Conservation (phyloP, 2,329 filamentous ascomycete species). For the Cryphonectria nitschkei region DNA sequence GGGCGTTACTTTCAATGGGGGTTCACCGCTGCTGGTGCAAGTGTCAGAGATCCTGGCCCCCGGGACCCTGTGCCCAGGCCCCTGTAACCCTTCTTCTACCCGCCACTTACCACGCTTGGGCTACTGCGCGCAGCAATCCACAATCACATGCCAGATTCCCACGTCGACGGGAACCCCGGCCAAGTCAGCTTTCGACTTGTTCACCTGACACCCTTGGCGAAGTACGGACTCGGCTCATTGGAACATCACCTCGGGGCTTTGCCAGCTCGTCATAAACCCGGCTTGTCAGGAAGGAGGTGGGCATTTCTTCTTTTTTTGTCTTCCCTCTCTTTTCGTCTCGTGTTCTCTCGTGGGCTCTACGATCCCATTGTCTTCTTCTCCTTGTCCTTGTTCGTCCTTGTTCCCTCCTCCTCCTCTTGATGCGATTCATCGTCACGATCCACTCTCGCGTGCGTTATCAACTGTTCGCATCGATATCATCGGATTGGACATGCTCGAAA, state of each 20-base stretch:
- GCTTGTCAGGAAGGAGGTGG: background rate
- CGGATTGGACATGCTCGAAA: background rate
- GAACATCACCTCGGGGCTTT: background rate
- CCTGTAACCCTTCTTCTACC: background rate
- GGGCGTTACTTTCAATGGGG: background rate
- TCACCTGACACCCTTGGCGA: slow-evolving; percentile 14
- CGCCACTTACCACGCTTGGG: background rate
- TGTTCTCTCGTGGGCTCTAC: background rate
- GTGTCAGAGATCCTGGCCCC: background rate
- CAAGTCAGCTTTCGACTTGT: slow-evolving; percentile 16
- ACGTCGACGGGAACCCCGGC: slow-evolving; percentile 10
- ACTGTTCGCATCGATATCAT: background rate
- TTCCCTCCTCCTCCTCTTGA: background rate
- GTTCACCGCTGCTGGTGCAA: background rate
- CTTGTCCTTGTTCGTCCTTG: background rate
- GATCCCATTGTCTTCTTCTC: background rate
- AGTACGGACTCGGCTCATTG: slow-evolving; percentile 1
- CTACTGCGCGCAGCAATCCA: background rate
- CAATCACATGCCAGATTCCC: slow-evolving; percentile 18
- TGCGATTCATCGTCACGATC: background rate
- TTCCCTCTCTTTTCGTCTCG: background rate
- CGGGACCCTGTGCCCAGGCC: background rate
- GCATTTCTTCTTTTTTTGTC: background rate
- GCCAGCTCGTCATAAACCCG: background rate
- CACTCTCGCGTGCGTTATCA: background rate